A percentile compares a stretch with the other conserved stretches of the same genome.
Evolutionary conservation across 2,329 filamentous ascomycete species (phyloP).

Genomic region (Lizonia empirigonia): DNA sequence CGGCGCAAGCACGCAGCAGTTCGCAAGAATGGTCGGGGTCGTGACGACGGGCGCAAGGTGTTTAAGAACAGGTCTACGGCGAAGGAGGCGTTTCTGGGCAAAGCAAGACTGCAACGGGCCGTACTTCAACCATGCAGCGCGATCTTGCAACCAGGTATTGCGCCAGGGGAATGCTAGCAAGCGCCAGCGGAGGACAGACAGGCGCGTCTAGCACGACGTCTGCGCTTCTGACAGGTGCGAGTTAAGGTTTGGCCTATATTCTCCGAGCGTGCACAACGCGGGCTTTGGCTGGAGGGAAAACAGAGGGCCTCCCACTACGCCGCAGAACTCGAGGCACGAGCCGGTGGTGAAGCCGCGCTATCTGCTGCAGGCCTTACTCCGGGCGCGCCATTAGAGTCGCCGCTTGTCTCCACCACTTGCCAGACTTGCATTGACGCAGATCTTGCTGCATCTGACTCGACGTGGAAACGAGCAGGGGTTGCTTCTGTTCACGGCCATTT

Average conservation of each 20-base stretch:
- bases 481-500: conserved; percentile 34
- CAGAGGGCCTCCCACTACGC: conserved; percentile 35
- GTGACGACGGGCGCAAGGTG: conserved; percentile 36
- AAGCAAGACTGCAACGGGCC: conserved; percentile 49
- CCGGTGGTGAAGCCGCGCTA: conserved; percentile 40
- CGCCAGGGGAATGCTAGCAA: conserved; percentile 38
- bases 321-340: conserved; percentile 45
- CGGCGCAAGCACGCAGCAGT: conserved; percentile 42
- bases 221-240: conserved; percentile 45
- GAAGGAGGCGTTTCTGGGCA: conserved; percentile 43
- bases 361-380: conserved; percentile 35
- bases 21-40: conserved; percentile 31
- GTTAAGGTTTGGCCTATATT: conserved; percentile 48
- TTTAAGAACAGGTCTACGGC: conserved; percentile 37
- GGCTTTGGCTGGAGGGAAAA: conserved; percentile 36
- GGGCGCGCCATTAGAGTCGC: conserved; percentile 19
- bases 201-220: conserved; percentile 39
- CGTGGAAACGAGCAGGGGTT: conserved; percentile 37
- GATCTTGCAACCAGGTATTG: conserved; percentile 37
- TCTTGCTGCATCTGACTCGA: conserved; percentile 43
- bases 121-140: conserved; percentile 43
- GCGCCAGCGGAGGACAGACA: conserved; percentile 34
- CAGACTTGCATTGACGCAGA: conserved; percentile 35
- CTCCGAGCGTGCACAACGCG: conserved; percentile 43
- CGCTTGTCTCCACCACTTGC: conserved; percentile 32